Evolutionary conservation across 1,284 basidiomycete species (phyloP), one percentile per base, ranked within the genome.

Genomic region (Fistulinella cinereoalba): DNA sequence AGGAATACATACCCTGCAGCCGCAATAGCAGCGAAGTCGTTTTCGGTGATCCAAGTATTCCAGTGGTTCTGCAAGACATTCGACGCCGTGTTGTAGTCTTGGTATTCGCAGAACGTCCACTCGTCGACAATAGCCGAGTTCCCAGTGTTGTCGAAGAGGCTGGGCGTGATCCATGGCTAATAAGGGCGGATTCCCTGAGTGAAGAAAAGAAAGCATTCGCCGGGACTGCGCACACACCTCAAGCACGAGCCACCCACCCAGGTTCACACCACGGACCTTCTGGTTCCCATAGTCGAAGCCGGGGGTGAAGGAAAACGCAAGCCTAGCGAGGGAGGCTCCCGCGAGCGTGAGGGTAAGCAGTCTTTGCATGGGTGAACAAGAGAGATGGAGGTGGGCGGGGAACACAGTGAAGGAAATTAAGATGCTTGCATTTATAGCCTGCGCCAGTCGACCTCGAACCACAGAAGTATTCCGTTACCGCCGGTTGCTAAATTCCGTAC

Each of bases 161-260:
- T 87, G 12, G 92, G 92, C 0, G 87, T 91, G 53, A 91, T 88
- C 86, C 87, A 92, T 16, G 89, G 87, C 84, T 84, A 53, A 29
- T 39, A 3, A 31, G n/a, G 25, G 7, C 38, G 34, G 31, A 34
- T 8, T n/a, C n/a, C n/a, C n/a, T n/a, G 24, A 32, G 31, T 32
- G 51, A 8, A 43, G 19, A 19, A 27, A 40, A 39, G 19, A 27
- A 41, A 38, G 41, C 4, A 2, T 4, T 3, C 3, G 8, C 16
- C 5, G 25, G 12, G 13, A 11, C 3, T 29, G 40, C 7, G 16
- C 25, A 53, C 62, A 37, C 32, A 84, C 85, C 75, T 88, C 85
- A 27, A 87, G 74, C 15, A 91, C 80, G 32, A 90, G 80, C 88
- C 88, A 92, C 25, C 88, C 80, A 27, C 80, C 80, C 21, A 83